phyloP scores from a whole-genome alignment of 371 early-diverging fungal species.

The Rhizopus sp. region DNA sequence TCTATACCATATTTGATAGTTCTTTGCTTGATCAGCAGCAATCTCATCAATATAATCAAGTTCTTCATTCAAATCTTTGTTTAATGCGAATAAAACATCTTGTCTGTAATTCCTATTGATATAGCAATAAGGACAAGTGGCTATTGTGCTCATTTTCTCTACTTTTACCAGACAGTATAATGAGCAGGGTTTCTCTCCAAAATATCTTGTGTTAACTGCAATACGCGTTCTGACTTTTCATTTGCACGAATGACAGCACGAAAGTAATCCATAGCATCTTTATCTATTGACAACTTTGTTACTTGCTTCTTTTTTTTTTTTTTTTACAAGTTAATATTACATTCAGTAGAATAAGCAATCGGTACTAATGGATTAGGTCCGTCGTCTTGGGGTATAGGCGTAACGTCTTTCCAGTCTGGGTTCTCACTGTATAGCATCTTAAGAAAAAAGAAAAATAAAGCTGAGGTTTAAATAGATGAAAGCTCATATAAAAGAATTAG shows the following conservation, averaged over 20 bases:
- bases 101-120: constrained; percentile 83
- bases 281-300: constrained; percentile 46
- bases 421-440: constrained; percentile 28
- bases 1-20: constrained; percentile 90
- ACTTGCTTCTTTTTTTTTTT: background rate
- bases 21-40: constrained; percentile 81
- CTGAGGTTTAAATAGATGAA: too few species aligned
- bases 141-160: background rate
- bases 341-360: constrained; percentile 85
- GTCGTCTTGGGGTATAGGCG: constrained; percentile 86
- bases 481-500: too few species aligned
- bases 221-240: constrained; percentile 81
- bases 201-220: constrained; percentile 78
- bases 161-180: constrained; percentile 89
- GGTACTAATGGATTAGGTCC: constrained; percentile 87
- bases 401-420: constrained; percentile 80
- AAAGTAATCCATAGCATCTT: constrained; percentile 86
- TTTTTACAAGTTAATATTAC: too few species aligned
- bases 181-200: constrained; percentile 89
- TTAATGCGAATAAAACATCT: constrained; percentile 69
- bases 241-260: constrained; percentile 72
- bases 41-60: constrained; percentile 74
- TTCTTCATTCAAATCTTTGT: constrained; percentile 68
- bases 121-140: background rate
- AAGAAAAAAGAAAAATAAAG: too few species aligned